Conservation (phyloP, 345 rosid species). For the Eucalyptus curtisii region DNA sequence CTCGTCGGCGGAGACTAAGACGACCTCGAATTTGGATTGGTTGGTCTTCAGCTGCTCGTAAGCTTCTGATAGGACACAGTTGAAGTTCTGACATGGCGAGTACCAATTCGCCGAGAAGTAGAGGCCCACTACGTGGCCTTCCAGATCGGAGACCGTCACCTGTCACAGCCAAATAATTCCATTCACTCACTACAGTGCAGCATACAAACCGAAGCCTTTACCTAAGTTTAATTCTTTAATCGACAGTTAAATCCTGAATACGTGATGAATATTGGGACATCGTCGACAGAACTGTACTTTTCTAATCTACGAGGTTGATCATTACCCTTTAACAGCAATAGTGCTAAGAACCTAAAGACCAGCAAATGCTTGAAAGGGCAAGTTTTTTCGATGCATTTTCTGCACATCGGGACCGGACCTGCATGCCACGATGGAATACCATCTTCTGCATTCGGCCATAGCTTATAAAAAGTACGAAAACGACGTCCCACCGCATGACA, state of each 20-base stretch:
- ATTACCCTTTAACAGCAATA: no score
- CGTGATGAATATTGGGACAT: neutral
- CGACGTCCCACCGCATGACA: neutral
- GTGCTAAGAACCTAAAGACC: no score
- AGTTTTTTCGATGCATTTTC: neutral
- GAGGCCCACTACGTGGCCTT: conserved; percentile 37
- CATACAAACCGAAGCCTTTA: neutral
- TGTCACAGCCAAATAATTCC: neutral
- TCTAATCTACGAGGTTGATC: neutral
- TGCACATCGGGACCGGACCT: neutral
- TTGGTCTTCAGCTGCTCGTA: conserved; percentile 26
- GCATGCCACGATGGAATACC: neutral
- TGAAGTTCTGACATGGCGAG: conserved; percentile 38
- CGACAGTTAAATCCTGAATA: neutral
- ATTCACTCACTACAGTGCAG: neutral
- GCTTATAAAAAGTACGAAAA: neutral
- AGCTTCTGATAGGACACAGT: conserved; percentile 1
- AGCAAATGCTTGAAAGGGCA: neutral
- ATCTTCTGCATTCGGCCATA: neutral
- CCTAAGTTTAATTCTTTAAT: neutral
- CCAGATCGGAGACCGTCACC: conserved; percentile 44
- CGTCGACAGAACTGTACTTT: neutral
- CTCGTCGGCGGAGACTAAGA: conserved; percentile 50
- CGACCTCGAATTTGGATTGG: conserved; percentile 34
- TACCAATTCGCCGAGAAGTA: conserved; percentile 68